Percentiles rank a stretch among this genome's conserved stretches.
Conservation (phyloP, 331 rosid genomes). For the Cydonia oblonga region DNA sequence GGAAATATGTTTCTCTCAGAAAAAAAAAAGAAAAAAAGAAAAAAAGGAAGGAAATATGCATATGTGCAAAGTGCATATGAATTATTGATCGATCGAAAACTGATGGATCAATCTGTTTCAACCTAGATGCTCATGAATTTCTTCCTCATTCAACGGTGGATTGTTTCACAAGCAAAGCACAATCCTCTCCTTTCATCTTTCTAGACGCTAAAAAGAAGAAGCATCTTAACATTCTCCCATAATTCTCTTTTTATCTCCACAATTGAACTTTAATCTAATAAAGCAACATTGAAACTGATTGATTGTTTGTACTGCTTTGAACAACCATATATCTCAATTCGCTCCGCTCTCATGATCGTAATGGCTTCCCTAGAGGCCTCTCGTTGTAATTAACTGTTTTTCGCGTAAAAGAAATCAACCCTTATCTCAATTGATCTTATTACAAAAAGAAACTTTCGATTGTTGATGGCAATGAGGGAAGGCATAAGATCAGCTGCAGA, state of each 20-base stretch:
- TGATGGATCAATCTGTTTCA: not conserved
- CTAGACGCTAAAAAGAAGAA: constrained; percentile 12
- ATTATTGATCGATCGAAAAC: no score
- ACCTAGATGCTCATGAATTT: not conserved
- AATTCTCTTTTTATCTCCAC: constrained; percentile 14
- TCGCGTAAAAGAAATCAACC: not conserved
- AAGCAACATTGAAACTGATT: constrained; percentile 13
- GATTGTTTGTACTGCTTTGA: not conserved
- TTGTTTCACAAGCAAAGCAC: constrained; percentile 54
- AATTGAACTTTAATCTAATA: constrained; percentile 1
- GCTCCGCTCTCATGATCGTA: not conserved
- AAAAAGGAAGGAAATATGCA: no score
- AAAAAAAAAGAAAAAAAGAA: no score
- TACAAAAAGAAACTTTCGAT: not conserved
- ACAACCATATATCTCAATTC: not conserved
- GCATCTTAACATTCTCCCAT: constrained; percentile 28
- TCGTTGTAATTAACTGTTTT: not conserved
- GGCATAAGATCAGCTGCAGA: constrained; percentile 14
- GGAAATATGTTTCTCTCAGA: no score
- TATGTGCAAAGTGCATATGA: no score
- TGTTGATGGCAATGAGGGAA: constrained; percentile 27
- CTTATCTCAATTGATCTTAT: not conserved
- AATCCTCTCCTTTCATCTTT: constrained; percentile 27
- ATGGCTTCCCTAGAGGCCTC: not conserved
- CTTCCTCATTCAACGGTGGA: constrained; percentile 20